Evolutionary conservation across 441 rosid genomes (phyloP).

Genomic region (Melastoma candidum): DNA sequence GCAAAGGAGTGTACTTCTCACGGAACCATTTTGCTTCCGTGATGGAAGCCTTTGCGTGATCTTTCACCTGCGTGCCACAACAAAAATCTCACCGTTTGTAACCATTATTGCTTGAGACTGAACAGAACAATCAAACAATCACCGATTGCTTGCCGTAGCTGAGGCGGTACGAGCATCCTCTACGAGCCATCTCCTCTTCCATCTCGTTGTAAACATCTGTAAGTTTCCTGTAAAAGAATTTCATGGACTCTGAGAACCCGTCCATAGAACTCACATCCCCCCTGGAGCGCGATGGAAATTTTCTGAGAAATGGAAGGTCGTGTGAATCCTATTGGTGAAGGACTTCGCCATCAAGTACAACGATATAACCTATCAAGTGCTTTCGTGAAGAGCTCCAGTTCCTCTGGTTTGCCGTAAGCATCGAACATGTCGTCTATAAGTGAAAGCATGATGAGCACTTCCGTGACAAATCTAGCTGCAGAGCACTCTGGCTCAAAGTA

Average conservation of each 20-base stretch:
- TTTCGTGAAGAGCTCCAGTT: conserved; percentile 23
- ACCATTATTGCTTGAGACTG: too few relatives aligned
- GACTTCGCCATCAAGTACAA: conserved; percentile 1
- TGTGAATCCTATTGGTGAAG: too few relatives aligned
- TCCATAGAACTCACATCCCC: background rate
- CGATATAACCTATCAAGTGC: conserved; percentile 22
- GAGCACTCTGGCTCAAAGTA: conserved; percentile 30
- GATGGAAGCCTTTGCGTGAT: background rate
- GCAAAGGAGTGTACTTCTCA: conserved; percentile 1
- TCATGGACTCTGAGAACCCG: background rate
- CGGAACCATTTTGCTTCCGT: conserved; percentile 4
- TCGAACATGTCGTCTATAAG: conserved; percentile 43
- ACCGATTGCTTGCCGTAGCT: background rate
- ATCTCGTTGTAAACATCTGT: background rate
- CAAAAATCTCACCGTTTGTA: background rate
- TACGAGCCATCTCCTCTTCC: background rate
- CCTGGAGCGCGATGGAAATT: background rate
- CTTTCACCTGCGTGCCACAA: background rate
- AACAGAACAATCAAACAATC: too few relatives aligned
- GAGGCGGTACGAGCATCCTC: conserved; percentile 3
- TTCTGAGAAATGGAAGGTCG: background rate
- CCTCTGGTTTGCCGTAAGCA: conserved; percentile 30
- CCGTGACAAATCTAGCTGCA: conserved; percentile 15
- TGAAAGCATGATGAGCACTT: conserved; percentile 20
- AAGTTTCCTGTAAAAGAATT: background rate